These are phyloP conservation scores for Flagelloscypha sp. DNA, from an alignment of 768 basidiomycete species.

Conservation along the genomic window DNA sequence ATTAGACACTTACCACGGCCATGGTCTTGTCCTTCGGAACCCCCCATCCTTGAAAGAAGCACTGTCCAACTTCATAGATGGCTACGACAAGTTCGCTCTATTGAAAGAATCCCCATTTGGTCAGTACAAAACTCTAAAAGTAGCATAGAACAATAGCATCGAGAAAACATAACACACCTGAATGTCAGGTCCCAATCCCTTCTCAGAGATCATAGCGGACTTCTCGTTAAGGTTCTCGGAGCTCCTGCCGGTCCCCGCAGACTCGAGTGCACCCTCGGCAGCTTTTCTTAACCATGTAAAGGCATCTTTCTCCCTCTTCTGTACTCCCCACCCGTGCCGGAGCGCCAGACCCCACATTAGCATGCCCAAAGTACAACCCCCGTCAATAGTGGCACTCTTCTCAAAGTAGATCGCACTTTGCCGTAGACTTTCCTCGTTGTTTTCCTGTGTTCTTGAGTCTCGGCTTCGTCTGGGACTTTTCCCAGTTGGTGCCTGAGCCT, in stretches of 20 bases:
- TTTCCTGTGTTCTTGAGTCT: no score
- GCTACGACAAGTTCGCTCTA: slow-evolving; percentile 80
- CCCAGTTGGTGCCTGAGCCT: no score
- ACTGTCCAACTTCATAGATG: slow-evolving; percentile 88
- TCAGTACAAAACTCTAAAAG: no score
- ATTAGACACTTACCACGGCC: slow-evolving; percentile 55
- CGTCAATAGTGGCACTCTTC: slow-evolving; percentile 59
- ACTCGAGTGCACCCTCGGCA: slow-evolving; percentile 71
- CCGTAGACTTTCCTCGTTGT: no score
- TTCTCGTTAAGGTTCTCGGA: not conserved
- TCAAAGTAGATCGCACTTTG: slow-evolving; percentile 73
- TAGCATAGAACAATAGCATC: not conserved
- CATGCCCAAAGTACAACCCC: slow-evolving; percentile 86
- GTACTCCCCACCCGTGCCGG: slow-evolving; percentile 83
- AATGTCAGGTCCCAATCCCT: no score
- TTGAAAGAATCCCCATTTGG: no score
- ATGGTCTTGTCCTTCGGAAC: slow-evolving; percentile 82
- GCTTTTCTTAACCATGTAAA: slow-evolving; percentile 81
- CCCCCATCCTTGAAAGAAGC: slow-evolving; percentile 92
- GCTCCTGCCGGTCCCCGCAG: slow-evolving; percentile 40
- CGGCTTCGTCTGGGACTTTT: no score
- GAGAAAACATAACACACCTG: no score
- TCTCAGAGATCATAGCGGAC: no score
- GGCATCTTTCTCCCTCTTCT: slow-evolving; percentile 68
- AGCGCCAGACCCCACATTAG: slow-evolving; percentile 85